Percentiles rank a stretch among this genome's conserved stretches.
Evolutionary conservation across 495 filamentous ascomycete genomes (phyloP).

Genomic region (Bathelium albidoporum): DNA sequence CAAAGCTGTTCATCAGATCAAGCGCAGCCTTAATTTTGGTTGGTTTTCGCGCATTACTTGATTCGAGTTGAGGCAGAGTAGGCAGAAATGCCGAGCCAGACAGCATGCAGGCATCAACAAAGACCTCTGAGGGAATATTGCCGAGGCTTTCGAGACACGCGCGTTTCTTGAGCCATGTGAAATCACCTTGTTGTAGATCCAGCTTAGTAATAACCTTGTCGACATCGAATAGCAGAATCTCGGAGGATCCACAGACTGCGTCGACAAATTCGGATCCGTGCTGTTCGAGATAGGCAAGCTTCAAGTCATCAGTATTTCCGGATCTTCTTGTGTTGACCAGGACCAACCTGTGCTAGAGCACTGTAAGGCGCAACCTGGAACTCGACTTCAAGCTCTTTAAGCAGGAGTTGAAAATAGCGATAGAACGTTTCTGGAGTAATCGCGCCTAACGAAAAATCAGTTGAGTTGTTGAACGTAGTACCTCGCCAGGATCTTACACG

Average conservation of each 20-base stretch:
- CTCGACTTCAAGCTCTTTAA: conserved; percentile 56
- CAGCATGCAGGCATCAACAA: conserved; percentile 75
- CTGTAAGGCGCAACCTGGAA: conserved; percentile 86
- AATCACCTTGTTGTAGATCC: conserved; percentile 54
- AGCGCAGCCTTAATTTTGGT: conserved; percentile 56
- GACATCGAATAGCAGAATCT: conserved; percentile 77
- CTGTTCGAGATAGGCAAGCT: conserved; percentile 77
- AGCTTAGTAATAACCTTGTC: conserved; percentile 73
- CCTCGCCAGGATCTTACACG: conserved; percentile 44
- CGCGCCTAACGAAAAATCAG: conserved; percentile 12
- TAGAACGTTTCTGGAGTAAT: conserved; percentile 16
- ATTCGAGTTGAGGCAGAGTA: conserved; percentile 64
- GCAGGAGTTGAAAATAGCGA: conserved; percentile 51
- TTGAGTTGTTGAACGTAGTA: not conserved
- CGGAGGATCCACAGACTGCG: conserved; percentile 74
- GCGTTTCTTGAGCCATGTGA: conserved; percentile 62
- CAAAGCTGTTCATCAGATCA: conserved; percentile 52
- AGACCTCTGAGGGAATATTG: conserved; percentile 58
- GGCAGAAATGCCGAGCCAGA: conserved; percentile 68
- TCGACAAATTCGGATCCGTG: conserved; percentile 58
- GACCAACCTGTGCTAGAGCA: conserved; percentile 69
- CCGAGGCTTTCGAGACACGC: conserved; percentile 58
- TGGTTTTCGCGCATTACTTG: conserved; percentile 37
- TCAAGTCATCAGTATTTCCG: not conserved
- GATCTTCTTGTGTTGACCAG: not conserved